Evolutionary conservation across 2,329 filamentous ascomycete species (phyloP).

Genomic region (Akanthomyces lecanii): DNA sequence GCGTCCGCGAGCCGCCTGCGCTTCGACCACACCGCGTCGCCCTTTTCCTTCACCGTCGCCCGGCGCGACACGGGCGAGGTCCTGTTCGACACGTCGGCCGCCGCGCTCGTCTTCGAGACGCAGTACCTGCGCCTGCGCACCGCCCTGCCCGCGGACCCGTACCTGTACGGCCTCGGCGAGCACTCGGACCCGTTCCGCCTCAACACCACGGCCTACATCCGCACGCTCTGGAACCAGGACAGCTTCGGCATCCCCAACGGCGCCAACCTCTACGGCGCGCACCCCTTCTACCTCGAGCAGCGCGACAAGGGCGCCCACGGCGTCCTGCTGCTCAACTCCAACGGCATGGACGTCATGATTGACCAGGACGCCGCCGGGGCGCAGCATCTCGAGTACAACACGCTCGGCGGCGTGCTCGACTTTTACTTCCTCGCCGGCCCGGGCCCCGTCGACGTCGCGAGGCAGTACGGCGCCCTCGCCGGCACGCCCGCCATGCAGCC

Average conservation of each 20-base stretch:
- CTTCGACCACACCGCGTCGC: constrained; percentile 37
- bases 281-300: constrained; percentile 71
- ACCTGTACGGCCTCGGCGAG: constrained; percentile 73
- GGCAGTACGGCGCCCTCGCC: constrained; percentile 63
- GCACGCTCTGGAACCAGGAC: constrained; percentile 69
- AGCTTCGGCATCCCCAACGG: constrained; percentile 58
- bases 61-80: constrained; percentile 34
- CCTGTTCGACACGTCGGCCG: constrained; percentile 63
- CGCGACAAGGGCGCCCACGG: constrained; percentile 55
- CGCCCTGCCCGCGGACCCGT: constrained; percentile 58
- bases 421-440: constrained; percentile 79
- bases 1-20: constrained; percentile 55
- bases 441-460: constrained; percentile 61
- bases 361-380: constrained; percentile 50
- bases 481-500: constrained; percentile 75
- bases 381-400: constrained; percentile 80
- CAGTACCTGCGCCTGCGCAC: constrained; percentile 70
- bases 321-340: constrained; percentile 73
- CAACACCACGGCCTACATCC: constrained; percentile 52
- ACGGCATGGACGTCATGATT: constrained; percentile 71
- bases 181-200: constrained; percentile 64
- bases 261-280: constrained; percentile 68
- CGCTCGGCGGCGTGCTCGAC: constrained; percentile 72
- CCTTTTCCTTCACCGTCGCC: constrained; percentile 60
- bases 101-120: constrained; percentile 64